Evolutionary conservation across 768 basidiomycete species (phyloP), one percentile per base, ranked within the genome.

Genomic region (Pholiota molesta): DNA sequence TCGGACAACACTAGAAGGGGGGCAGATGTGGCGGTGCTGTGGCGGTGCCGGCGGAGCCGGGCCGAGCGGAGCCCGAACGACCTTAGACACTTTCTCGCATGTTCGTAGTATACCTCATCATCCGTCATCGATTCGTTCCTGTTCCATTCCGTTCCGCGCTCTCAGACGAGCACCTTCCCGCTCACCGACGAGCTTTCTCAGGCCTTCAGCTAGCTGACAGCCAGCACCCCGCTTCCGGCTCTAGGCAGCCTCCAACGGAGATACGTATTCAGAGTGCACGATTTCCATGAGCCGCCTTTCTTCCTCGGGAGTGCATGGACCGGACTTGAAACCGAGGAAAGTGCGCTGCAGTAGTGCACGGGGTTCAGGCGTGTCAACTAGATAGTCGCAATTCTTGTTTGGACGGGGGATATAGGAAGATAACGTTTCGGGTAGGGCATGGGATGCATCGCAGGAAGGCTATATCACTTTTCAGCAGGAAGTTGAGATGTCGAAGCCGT

Each of bases 341-440:
- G 82, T 82, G 37, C 81, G 79, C 49, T 82, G 81, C 10, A 84
- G 74, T 21, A 84, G 76, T 0, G 81, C 82, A 39, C 82, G 80
- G 2, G 83, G 82, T 64, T 83, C 83, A 5, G 81, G 81, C 1
- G 79, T 84, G 66, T 85, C 83, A 17, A 81, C 77, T 19, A 85
- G 78, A 63, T 83, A 85, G 68, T 84, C 84, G 11, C 79, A 81
- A 13, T 66, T 59, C 33, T 72, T 76, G 65, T 85, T 81, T 13
- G 83, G 84, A 5, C 83, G 77, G 6, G 83, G 82, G 16, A 83
- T 73, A 60, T 81, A 81, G 0, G 79, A 80, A 1, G 83, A 82
- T 2, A 80, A 76, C 0, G 78, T 77, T 37, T 81, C 78, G 2
- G 82, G 82, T 49, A 85, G 77, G 0, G 80, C 77, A 40, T 84